Base-by-base conservation (phyloP, 192 early-diverging fungal species). In the Geranomyces variabilis region DNA sequence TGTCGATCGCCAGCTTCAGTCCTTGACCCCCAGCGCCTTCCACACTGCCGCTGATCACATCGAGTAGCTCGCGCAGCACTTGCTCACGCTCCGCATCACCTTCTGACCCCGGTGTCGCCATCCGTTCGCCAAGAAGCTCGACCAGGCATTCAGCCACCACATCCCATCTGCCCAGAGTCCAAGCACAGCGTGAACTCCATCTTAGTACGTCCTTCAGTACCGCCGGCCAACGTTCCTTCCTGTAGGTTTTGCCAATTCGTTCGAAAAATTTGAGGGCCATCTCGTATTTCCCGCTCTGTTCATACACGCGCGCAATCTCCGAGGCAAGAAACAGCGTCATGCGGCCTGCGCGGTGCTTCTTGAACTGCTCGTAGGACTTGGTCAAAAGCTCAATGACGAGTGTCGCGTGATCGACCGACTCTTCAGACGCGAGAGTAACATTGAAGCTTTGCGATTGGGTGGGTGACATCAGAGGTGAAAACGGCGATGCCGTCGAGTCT, bases 251-350 rank as follows among this genome's bases (percentile, higher is more conserved):
- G 51, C 83, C 87, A 59, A 96, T 96, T 1, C 94, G 76, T 53
- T 94, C 93, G 79, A 91, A 96, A 71, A 96, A 96, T 79, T 90
- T 92, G 22, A 93, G 77, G 0, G 93, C 91, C 89, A 93, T 94
- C 51, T 92, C 93, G 70, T 85, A 88, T 70, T 92, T 92, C n/a
- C 89, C 89, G 31, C 84, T 81, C 21, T 81, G 77, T 55, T 90
- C 88, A 72, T 96, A 95, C 2, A 90, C 84, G 1, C 90, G 87
- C 8, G 94, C 94, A 70, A 96, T 96, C 75, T 96, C 93, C 13
- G 90, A 86, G 0, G 93, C 94, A 3, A 96, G 75, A 66, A 87
- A 95, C 1, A 94, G 74, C 0, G 93, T 95, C 88, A 92, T 92
- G 12, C 94, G 85, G 17, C 88, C 86, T 48, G 80, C 78, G 45